phyloP scores from a whole-genome alignment of 768 basidiomycete species.

The Rhodotorula graminis region DNA sequence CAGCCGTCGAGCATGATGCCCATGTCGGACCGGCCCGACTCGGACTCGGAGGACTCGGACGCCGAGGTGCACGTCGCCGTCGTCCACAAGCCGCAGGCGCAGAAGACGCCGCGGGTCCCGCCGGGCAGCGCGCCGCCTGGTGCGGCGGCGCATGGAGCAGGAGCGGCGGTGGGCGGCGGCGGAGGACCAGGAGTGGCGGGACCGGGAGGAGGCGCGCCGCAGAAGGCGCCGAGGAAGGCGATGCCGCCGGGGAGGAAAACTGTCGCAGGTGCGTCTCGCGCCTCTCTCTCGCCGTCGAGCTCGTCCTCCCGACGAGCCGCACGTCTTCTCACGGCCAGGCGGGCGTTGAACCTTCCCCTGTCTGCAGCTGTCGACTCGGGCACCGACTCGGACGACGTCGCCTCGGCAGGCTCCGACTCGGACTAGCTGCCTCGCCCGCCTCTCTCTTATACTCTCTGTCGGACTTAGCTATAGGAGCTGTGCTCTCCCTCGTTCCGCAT shows the following conservation, averaged over 20 bases:
- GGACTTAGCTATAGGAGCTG: no score
- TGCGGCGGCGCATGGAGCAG: background rate
- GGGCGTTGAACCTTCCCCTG: background rate
- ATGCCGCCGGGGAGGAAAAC: background rate
- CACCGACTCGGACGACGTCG: conserved; percentile 10
- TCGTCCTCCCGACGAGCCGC: background rate
- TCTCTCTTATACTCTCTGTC: no score
- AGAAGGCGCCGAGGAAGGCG: conserved; percentile 13
- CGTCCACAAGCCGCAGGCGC: background rate
- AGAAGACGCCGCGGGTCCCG: background rate
- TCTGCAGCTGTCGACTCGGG: conserved; percentile 2
- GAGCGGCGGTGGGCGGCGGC: background rate
- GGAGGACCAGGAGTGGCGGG: background rate
- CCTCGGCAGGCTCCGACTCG: conserved; percentile 25
- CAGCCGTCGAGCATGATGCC: background rate
- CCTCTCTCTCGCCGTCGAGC: background rate
- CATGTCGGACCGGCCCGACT: conserved; percentile 13
- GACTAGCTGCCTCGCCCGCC: background rate
- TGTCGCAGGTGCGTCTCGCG: background rate
- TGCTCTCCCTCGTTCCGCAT: no score
- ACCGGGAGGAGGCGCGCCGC: background rate
- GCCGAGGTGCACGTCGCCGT: background rate
- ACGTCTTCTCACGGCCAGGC: no score
- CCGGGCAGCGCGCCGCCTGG: background rate
- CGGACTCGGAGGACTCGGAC: conserved; percentile 26